These are phyloP conservation scores for Lactarius trivialis DNA, from an alignment of 768 basidiomycete species.

Conservation along the genomic window DNA sequence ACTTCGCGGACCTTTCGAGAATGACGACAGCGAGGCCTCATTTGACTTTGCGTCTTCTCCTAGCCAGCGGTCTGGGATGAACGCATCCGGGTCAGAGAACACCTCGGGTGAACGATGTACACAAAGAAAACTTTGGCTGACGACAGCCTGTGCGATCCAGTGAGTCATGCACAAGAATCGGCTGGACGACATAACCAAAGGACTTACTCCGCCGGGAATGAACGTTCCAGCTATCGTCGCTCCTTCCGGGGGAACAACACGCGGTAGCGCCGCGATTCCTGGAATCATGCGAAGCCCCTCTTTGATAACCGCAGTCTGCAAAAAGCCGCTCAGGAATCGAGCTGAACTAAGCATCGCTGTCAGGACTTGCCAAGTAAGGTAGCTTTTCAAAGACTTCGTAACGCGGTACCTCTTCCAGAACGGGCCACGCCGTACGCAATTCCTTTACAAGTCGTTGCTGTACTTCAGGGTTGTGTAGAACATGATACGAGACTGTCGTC, in stretches of 20 bases:
- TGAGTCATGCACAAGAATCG: neutral
- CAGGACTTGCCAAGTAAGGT: neutral
- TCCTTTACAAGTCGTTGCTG: neutral
- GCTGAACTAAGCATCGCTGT: neutral
- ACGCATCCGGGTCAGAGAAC: neutral
- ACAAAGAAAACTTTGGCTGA: neutral
- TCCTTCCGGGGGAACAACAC: constrained; percentile 19
- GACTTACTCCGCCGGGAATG: neutral
- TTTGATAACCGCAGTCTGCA: neutral
- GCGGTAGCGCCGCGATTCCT: neutral
- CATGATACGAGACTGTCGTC: neutral
- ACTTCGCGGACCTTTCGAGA: neutral
- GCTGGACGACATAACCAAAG: neutral
- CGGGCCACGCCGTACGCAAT: neutral
- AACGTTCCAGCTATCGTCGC: constrained; percentile 6
- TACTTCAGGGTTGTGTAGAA: neutral
- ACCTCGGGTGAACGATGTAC: neutral
- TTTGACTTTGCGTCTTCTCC: neutral
- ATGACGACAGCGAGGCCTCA: neutral
- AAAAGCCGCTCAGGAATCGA: neutral
- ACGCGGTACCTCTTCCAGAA: neutral
- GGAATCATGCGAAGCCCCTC: neutral
- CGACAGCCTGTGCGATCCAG: neutral
- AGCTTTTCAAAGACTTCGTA: neutral
- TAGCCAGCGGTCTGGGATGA: neutral